These are phyloP conservation scores for Parachaetomium inaequale DNA, from an alignment of 495 filamentous ascomycete genomes.

Conservation along the genomic window DNA sequence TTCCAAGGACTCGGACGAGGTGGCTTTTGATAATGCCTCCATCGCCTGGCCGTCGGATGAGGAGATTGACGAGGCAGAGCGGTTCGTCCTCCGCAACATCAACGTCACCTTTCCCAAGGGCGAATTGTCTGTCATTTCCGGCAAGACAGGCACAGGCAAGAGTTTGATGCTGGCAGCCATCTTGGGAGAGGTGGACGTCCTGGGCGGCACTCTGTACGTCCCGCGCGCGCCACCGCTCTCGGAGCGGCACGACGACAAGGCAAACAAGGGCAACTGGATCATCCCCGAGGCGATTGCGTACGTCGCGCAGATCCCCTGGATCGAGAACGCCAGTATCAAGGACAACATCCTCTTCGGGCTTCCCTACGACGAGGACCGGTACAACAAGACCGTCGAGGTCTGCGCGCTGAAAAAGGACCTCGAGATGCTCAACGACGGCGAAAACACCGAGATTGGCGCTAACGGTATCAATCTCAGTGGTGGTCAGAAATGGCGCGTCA, in stretches of 20 bases:
- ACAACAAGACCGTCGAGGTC: conserved; percentile 59
- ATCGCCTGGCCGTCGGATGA: conserved; percentile 72
- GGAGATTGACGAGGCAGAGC: conserved; percentile 49
- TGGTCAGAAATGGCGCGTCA: conserved; percentile 78
- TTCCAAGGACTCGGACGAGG: conserved; percentile 52
- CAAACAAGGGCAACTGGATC: conserved; percentile 65
- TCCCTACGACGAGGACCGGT: conserved; percentile 61
- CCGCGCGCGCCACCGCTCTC: conserved; percentile 44
- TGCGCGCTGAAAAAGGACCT: conserved; percentile 74
- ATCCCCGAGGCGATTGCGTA: conserved; percentile 66
- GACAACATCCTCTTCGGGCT: conserved; percentile 75
- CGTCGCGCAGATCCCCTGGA: conserved; percentile 82
- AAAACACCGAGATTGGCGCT: conserved; percentile 73
- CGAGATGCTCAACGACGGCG: conserved; percentile 68
- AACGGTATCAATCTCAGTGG: conserved; percentile 83
- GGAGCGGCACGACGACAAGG: conserved; percentile 53
- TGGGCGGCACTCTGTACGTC: conserved; percentile 50
- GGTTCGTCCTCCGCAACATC: conserved; percentile 60
- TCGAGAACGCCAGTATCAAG: conserved; percentile 74
- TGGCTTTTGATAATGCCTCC: conserved; percentile 65
- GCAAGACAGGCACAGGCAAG: conserved; percentile 66
- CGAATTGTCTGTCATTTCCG: conserved; percentile 67
- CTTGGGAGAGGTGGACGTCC: conserved; percentile 60
- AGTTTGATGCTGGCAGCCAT: conserved; percentile 62
- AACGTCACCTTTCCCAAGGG: conserved; percentile 62